Conservation (phyloP, 371 early-diverging fungal genomes). For the Mucor racemosus region DNA sequence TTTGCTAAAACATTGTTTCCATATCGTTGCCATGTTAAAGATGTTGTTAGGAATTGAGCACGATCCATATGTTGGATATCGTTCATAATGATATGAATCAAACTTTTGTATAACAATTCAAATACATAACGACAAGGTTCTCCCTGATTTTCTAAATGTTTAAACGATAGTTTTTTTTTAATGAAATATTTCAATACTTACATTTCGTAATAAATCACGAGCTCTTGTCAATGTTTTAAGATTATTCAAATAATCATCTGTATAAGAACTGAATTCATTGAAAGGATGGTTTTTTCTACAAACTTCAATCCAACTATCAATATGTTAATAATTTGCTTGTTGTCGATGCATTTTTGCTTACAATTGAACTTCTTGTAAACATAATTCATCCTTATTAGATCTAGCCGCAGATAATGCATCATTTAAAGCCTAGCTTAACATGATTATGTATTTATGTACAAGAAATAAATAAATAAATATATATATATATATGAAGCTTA, state of each 20-base stretch:
- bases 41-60: conserved; percentile 24
- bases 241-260: conserved; percentile 16
- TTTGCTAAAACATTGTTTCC: conserved; percentile 28
- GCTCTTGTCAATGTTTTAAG: conserved; percentile 8
- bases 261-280: conserved; percentile 9
- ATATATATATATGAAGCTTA: not conserved
- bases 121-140: conserved; percentile 24
- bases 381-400: conserved; percentile 36
- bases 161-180: not conserved
- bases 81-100: conserved; percentile 23
- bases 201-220: conserved; percentile 17
- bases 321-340: too few species aligned
- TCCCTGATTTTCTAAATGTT: conserved; percentile 17
- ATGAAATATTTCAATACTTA: not conserved
- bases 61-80: conserved; percentile 30
- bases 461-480: too few species aligned
- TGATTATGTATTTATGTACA: not conserved
- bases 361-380: conserved; percentile 44
- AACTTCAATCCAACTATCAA: conserved; percentile 22
- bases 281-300: conserved; percentile 21
- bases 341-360: not conserved
- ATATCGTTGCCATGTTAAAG: conserved; percentile 31
- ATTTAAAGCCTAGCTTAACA: conserved; percentile 33
- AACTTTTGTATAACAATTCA: conserved; percentile 22
- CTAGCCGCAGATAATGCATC: conserved; percentile 45